Percentiles rank a stretch among this genome's conserved stretches.
These are phyloP conservation scores for Elsinoe necatrix DNA, from an alignment of 2,329 filamentous ascomycete species.

Conservation along the genomic window DNA sequence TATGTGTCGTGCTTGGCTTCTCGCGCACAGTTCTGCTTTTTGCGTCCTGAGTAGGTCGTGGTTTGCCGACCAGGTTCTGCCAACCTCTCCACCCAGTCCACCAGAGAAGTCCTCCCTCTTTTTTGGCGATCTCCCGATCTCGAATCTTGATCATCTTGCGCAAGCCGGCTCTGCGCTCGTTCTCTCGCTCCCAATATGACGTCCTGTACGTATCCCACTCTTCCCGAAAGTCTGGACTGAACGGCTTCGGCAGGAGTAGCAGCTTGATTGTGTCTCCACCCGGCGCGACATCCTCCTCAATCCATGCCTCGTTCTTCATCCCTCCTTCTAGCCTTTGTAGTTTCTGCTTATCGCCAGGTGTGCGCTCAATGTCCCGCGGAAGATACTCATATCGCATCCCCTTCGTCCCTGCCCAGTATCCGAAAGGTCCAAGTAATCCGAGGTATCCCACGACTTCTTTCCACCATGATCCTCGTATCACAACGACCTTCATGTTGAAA, in stretches of 20 bases:
- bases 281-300: conserved; percentile 82
- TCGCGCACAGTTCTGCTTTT: conserved; percentile 12
- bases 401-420: conserved; percentile 26
- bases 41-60: conserved; percentile 9
- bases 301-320: conserved; percentile 44
- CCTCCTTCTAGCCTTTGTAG: conserved; percentile 15
- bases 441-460: conserved; percentile 58
- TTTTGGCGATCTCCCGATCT: conserved; percentile 60
- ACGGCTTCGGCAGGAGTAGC: conserved; percentile 83
- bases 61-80: conserved; percentile 27
- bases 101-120: conserved; percentile 71
- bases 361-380: conserved; percentile 33
- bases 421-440: conserved; percentile 26
- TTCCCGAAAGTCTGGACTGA: conserved; percentile 87
- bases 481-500: conserved; percentile 94
- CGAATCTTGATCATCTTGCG: conserved; percentile 60
- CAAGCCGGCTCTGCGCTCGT: conserved; percentile 71
- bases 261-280: conserved; percentile 91
- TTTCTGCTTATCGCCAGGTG: conserved; percentile 37
- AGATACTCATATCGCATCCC: conserved; percentile 30
- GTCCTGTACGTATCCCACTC: conserved; percentile 93
- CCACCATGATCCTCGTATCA: conserved; percentile 76
- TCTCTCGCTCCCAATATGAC: conserved; percentile 96
- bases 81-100: conserved; percentile 67
- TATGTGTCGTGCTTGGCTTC: conserved; percentile 24